These are phyloP conservation scores for Pestalotiopsis sp. DNA, from an alignment of 2,329 filamentous ascomycete species.

Conservation along the genomic window DNA sequence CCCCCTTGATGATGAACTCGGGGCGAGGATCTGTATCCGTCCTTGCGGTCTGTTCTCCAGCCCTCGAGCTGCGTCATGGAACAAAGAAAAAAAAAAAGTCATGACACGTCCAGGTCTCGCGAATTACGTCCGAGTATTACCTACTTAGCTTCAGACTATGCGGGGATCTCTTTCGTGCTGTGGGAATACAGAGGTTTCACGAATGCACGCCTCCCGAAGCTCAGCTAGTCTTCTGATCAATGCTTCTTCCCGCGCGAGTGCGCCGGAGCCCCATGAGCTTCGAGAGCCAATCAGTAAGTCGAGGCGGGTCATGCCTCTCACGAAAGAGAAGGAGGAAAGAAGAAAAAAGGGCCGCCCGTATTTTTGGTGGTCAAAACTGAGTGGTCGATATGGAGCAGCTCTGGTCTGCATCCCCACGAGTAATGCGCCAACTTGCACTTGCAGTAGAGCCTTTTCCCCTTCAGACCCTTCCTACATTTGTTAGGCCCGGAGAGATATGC, in stretches of 20 bases:
- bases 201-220: neutral
- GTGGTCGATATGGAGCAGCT: neutral
- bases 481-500: constrained; percentile 1
- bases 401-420: neutral
- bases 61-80: neutral
- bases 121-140: neutral
- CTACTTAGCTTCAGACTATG: neutral
- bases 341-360: neutral
- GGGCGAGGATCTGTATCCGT: neutral
- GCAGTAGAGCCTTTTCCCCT: neutral
- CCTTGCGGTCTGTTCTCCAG: constrained; percentile 1
- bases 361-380: neutral
- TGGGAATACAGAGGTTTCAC: neutral
- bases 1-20: neutral
- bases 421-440: constrained; percentile 2
- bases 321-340: neutral
- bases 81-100: neutral
- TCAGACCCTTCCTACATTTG: constrained; percentile 2
- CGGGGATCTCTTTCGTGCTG: neutral
- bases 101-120: neutral
- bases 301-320: constrained; percentile 6
- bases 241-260: neutral
- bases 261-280: neutral
- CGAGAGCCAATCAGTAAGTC: constrained; percentile 5
- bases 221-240: constrained; percentile 2